Percentiles rank a stretch among this genome's conserved stretches.
Evolutionary conservation across 2,329 filamentous ascomycete genomes (phyloP).

Genomic region (Aspergillus japonicus): DNA sequence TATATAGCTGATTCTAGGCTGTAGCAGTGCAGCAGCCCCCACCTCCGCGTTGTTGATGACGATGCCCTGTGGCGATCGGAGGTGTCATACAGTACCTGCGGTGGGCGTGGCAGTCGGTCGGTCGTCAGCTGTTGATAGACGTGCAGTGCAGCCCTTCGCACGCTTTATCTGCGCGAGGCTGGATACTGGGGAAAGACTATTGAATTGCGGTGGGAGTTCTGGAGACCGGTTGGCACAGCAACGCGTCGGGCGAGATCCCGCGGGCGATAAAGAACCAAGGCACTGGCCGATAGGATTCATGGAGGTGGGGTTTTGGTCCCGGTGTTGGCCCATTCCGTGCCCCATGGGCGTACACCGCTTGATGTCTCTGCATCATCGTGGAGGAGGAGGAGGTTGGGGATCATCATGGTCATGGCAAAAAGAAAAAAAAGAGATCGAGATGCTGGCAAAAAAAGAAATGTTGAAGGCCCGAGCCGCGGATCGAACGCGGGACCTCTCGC

Average conservation of each 20-base stretch:
- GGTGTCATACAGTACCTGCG: constrained; percentile 1
- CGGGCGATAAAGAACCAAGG: background rate
- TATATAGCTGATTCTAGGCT: background rate
- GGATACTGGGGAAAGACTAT: background rate
- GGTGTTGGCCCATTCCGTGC: background rate
- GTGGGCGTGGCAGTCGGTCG: background rate
- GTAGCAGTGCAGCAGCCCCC: background rate
- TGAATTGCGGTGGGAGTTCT: background rate
- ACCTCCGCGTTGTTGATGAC: background rate
- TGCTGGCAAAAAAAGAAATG: background rate
- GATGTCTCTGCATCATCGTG: background rate
- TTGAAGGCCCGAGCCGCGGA: constrained; percentile 13
- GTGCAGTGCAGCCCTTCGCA: background rate
- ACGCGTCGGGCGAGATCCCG: background rate
- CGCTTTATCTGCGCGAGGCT: constrained; percentile 2
- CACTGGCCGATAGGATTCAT: background rate
- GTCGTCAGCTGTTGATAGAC: background rate
- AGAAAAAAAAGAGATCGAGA: background rate
- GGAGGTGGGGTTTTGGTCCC: background rate
- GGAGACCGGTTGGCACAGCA: constrained; percentile 2
- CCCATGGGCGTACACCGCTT: background rate
- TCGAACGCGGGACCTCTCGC: constrained; percentile 15
- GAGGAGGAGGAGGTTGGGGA: too few species aligned
- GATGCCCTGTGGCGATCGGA: background rate
- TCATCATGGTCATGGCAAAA: background rate